Evolutionary conservation across 2,329 filamentous ascomycete genomes (phyloP).

Genomic region (Ophiostoma tasmaniense): DNA sequence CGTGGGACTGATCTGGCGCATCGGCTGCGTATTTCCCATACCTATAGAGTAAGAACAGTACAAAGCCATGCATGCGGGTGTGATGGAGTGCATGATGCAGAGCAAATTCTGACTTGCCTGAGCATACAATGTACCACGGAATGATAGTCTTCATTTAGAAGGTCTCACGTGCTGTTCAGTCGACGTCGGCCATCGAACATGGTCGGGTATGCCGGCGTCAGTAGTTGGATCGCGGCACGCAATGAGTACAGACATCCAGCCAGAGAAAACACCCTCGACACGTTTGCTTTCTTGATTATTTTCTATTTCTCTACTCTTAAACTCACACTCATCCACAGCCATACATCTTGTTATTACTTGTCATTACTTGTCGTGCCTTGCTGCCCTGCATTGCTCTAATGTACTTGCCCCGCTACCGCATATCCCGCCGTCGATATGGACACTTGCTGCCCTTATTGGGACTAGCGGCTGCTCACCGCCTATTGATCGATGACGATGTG

Average conservation of each 20-base stretch:
- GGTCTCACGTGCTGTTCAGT: background rate
- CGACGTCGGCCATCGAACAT: background rate
- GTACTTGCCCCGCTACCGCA: background rate
- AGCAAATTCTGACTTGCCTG: constrained; percentile 4
- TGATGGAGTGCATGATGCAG: constrained; percentile 3
- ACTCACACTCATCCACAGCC: background rate
- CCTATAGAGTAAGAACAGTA: background rate
- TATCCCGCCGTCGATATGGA: background rate
- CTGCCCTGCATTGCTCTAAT: background rate
- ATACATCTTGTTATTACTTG: background rate
- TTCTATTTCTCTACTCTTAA: background rate
- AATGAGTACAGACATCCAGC: background rate
- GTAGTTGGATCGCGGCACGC: background rate
- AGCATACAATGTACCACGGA: no score
- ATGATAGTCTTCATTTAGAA: no score
- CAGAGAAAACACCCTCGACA: background rate
- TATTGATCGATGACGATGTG: background rate
- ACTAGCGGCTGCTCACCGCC: constrained; percentile 9
- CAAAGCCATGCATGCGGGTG: background rate
- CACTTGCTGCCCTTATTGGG: background rate
- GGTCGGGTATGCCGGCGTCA: background rate
- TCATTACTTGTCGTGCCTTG: background rate
- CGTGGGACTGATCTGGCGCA: background rate
- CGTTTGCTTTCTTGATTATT: background rate
- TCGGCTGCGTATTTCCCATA: background rate